Evolutionary conservation across 768 basidiomycete genomes (phyloP), one percentile per base, ranked within the genome.

Genomic region (Austroboletus eburneus): DNA sequence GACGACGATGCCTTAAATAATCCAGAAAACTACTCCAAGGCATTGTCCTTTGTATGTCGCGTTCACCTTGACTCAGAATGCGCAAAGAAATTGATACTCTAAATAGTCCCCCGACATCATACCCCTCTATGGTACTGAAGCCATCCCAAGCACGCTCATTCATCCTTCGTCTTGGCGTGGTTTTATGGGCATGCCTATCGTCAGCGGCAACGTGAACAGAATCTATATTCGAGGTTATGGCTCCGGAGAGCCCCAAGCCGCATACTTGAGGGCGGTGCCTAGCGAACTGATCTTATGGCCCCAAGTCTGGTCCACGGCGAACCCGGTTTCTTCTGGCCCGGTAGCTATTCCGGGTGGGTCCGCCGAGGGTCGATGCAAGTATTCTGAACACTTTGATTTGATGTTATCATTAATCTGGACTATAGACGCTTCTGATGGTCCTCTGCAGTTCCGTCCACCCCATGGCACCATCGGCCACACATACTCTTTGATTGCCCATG

Each of bases 401-500:
- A 18, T 14, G 29, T 5, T 18, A 9, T 9, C 12, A 17, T 22
- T 37, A 0, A 50, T 30, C 32, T 34, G 17, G 27, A 29, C 34
- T 13, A 39, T 24, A 52, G 51, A 35, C 6, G 49, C 39, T 29
- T 39, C 35, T 16, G 30, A 25, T 5, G 7, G 32, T 8, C 49
- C 29, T 27, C 6, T 52, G 5, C 36, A 22, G 22, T 51, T 52
- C 36, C 43, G 51, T n/a, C 51, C 51, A 21, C 32, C 49, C 2
- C 49, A 52, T n/a, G n/a, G n/a, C 18, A 24, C 22, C 18, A 38
- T 37, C 3, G 44, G 49, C 34, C 38, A 36, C 6, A n/a, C 44
- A 29, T 39, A 39, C 27, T 45, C 51, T 13, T 43, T 52, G 49
- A 37, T 52, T 16, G 49, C 49, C 16, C 27, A 51, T 16, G 34